phyloP scores from a whole-genome alignment of 768 basidiomycete species.

The Terana coerulea region DNA sequence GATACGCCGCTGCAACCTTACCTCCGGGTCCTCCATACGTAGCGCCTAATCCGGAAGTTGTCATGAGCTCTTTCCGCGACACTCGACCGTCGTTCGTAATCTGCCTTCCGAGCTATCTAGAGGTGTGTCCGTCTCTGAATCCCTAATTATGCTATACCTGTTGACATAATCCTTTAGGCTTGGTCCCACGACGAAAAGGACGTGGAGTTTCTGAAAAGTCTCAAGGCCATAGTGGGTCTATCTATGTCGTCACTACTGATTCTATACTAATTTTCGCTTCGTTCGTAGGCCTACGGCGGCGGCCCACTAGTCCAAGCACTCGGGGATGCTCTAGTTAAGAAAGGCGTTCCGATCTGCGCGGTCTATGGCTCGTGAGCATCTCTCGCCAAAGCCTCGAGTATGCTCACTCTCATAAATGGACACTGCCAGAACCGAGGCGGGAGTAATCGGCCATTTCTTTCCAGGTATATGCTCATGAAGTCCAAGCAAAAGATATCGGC shows the following conservation, averaged over 20 bases:
- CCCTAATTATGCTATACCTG: not conserved
- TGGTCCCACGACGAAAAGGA: conserved; percentile 23
- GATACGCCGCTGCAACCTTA: not conserved
- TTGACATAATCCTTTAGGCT: conserved; percentile 12
- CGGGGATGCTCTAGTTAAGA: conserved; percentile 30
- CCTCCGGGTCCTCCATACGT: conserved; percentile 12
- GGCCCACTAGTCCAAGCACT: conserved; percentile 32
- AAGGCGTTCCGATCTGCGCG: conserved; percentile 30
- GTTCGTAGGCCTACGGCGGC: conserved; percentile 35
- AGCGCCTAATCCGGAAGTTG: conserved; percentile 20
- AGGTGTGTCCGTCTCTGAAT: conserved; percentile 16
- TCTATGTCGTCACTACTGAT: too few species aligned
- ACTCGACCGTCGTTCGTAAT: conserved; percentile 20
- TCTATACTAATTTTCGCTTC: too few species aligned
- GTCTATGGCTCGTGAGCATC: conserved; percentile 28
- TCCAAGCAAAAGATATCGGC: too few species aligned
- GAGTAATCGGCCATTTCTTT: not conserved
- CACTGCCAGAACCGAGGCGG: not conserved
- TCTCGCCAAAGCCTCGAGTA: too few species aligned
- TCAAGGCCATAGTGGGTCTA: not conserved
- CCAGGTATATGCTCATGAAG: too few species aligned
- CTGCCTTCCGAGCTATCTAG: conserved; percentile 24
- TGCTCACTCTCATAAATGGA: too few species aligned
- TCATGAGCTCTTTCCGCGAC: conserved; percentile 4
- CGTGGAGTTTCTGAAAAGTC: conserved; percentile 7